Evolutionary conservation across 441 rosid species (phyloP).

Genomic region (Brassica hybrid): DNA sequence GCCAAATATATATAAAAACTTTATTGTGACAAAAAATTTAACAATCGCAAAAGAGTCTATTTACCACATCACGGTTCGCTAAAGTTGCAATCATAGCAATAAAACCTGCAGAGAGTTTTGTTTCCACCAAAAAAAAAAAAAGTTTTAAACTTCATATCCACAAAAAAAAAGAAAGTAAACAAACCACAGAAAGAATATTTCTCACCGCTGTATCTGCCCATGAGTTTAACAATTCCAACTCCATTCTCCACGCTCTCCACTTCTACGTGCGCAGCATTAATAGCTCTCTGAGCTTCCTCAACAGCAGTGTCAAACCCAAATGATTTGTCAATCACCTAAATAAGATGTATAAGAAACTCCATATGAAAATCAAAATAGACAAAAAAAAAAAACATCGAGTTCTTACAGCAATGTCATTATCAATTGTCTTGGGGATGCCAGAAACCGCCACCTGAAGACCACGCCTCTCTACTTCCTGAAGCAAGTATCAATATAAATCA

Average conservation of each 20-base stretch:
- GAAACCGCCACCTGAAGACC: constrained; percentile 77
- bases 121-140: not conserved
- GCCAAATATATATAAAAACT: not conserved
- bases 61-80: constrained; percentile 88
- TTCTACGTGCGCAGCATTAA: constrained; percentile 85
- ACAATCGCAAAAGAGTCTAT: constrained; percentile 17
- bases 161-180: not conserved
- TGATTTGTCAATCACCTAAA: constrained; percentile 73
- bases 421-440: constrained; percentile 81
- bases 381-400: constrained; percentile 19
- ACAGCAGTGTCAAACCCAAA: constrained; percentile 84
- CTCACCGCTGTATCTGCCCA: constrained; percentile 82
- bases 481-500: constrained; percentile 31
- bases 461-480: constrained; percentile 71
- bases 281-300: constrained; percentile 82
- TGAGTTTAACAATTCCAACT: constrained; percentile 73
- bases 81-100: constrained; percentile 75
- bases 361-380: not conserved
- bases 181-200: constrained; percentile 17
- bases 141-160: constrained; percentile 15
- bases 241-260: constrained; percentile 81
- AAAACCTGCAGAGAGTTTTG: constrained; percentile 53
- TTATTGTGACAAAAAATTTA: not conserved
- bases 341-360: constrained; percentile 28
- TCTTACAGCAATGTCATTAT: constrained; percentile 73